Base-by-base conservation (phyloP, 2,329 filamentous ascomycete genomes). In the Stachybotrys echinatus region DNA sequence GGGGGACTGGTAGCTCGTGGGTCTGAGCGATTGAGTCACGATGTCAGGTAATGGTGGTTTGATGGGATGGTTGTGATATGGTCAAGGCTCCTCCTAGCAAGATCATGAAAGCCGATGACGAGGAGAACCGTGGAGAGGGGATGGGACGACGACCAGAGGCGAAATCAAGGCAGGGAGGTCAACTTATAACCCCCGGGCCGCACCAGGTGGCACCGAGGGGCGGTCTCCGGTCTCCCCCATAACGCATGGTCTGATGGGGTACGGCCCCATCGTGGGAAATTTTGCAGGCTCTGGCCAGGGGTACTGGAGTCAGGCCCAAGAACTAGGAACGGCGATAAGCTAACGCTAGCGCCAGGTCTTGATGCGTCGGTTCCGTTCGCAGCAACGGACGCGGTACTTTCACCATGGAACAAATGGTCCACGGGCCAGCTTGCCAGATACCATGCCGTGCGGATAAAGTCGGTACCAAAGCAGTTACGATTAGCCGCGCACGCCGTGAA, bases 261-360 rank as follows among this genome's bases (percentile, higher is more conserved):
- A 40, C 23, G 23, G 48, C 31, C 38, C 48, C 48, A 50, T 50
- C 48, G 42, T 46, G 42, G 40, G 43, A 50, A 50, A 50, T 50
- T 50, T 46, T 45, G 42, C 48, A 49, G 40, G 14, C 42, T 22
- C 34, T 39, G 18, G 42, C 23, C 23, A 46, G 44, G 44, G 44
- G 44, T 23, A 37, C 12, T 23, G 5, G 18, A 46, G 31, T 20
- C 42, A 19, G 42, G 42, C 42, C 42, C 20, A 45, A 23, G n/a
- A 23, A 21, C 20, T 23, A 22, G 42, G 42, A 45, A 45, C 18
- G 42, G 42, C 42, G 42, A 45, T 45, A 45, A 45, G 42, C 42
- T 45, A 45, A 45, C 12, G n/a, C 42, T 45, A 45, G 42, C 42
- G 42, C 42, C 42, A 17, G 31, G n/a, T n/a, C n/a, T n/a, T n/a